A percentile compares a stretch with the other conserved stretches of the same genome.
phyloP scores from a whole-genome alignment of 2,329 filamentous ascomycete genomes.

The Penicillium italicum region DNA sequence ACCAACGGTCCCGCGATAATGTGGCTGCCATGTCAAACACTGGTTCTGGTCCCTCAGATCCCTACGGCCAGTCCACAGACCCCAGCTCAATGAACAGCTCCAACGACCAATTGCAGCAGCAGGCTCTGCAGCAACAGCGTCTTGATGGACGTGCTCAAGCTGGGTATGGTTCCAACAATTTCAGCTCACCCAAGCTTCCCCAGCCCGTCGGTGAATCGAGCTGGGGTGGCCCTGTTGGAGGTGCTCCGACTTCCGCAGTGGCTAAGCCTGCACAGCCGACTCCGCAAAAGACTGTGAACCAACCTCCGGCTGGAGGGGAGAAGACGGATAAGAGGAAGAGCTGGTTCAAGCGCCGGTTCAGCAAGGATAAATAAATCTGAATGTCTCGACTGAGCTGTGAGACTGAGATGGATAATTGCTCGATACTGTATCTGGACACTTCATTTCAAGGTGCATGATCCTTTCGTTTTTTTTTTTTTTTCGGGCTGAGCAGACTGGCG shows the following conservation, averaged over 20 bases:
- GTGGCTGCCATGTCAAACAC: constrained; percentile 65
- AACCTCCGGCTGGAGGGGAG: not conserved
- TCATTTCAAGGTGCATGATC: not conserved
- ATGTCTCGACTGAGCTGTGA: not conserved
- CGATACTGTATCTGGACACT: not conserved
- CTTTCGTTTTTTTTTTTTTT: not conserved
- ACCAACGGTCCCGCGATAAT: constrained; percentile 82
- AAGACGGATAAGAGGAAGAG: constrained; percentile 73
- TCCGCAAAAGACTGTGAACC: constrained; percentile 15
- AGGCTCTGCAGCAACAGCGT: constrained; percentile 35
- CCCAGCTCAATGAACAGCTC: constrained; percentile 94
- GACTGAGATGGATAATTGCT: not conserved
- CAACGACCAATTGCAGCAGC: constrained; percentile 66
- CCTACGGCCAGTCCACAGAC: constrained; percentile 76
- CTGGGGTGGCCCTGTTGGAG: constrained; percentile 26
- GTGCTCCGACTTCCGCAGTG: constrained; percentile 8
- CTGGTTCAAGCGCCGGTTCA: constrained; percentile 82
- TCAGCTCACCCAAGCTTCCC: constrained; percentile 34
- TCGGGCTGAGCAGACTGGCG: not conserved
- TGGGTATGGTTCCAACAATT: constrained; percentile 63
- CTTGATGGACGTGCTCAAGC: constrained; percentile 42
- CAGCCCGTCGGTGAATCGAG: constrained; percentile 22
- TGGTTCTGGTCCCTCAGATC: constrained; percentile 68
- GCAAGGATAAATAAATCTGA: constrained; percentile 43
- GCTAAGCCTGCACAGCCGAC: constrained; percentile 16